A percentile compares a stretch with the other conserved stretches of the same genome.
These are phyloP conservation scores for Pseudoturritis turrita DNA, from an alignment of 345 rosid genomes.

Conservation along the genomic window DNA sequence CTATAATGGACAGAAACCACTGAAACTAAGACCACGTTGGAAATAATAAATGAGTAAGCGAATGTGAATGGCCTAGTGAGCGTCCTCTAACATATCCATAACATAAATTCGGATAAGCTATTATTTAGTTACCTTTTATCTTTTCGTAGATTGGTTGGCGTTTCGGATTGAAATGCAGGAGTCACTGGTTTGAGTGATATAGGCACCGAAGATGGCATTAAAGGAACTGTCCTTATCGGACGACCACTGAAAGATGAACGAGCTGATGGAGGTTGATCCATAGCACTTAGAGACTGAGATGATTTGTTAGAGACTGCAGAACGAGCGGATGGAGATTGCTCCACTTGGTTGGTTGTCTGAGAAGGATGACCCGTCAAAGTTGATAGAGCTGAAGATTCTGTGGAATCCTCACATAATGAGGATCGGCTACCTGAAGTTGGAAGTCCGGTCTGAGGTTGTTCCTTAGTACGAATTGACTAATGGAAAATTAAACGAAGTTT, in stretches of 20 bases:
- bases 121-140: conserved; percentile 49
- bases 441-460: conserved; percentile 45
- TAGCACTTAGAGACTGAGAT: conserved; percentile 31
- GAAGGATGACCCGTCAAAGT: conserved; percentile 32
- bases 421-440: conserved; percentile 39
- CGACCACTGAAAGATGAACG: conserved; percentile 45
- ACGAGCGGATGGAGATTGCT: conserved; percentile 42
- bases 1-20: conserved; percentile 26
- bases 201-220: conserved; percentile 50
- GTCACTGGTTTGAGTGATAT: conserved; percentile 57
- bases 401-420: conserved; percentile 26
- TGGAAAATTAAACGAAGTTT: conserved; percentile 15
- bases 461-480: conserved; percentile 65
- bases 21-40: conserved; percentile 9
- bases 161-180: conserved; percentile 36
- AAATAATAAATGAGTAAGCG: not conserved
- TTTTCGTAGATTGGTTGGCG: conserved; percentile 38
- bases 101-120: not conserved
- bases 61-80: conserved; percentile 1
- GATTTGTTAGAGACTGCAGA: conserved; percentile 32
- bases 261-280: conserved; percentile 54
- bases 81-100: not conserved
- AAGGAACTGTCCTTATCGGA: conserved; percentile 40
- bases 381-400: conserved; percentile 37
- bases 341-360: conserved; percentile 38